A percentile compares a stretch with the other conserved stretches of the same genome.
phyloP scores from a whole-genome alignment of 164 flowering plant genomes.

The Litsea cubeba region DNA sequence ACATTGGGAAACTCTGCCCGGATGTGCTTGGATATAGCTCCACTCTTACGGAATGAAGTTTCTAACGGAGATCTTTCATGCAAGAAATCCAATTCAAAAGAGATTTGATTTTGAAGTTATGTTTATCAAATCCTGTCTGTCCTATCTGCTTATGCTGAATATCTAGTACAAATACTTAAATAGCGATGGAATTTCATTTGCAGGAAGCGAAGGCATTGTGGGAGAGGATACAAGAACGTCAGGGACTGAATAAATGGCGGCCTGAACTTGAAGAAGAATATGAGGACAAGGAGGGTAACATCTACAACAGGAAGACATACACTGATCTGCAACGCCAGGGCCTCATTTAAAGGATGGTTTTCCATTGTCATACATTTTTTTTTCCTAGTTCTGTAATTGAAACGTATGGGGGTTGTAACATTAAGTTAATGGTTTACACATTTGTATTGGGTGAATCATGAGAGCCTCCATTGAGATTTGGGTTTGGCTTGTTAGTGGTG shows the following conservation, averaged over 20 bases:
- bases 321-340: conserved; percentile 99
- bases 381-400: neutral
- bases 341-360: conserved; percentile 38
- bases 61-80: neutral
- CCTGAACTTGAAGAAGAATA: conserved; percentile 99
- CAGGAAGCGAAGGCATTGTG: conserved; percentile 96
- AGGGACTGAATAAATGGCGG: conserved; percentile 92
- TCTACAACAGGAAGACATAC: conserved; percentile 94
- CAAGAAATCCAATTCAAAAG: neutral
- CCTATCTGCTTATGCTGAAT: too few species aligned
- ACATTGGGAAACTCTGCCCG: too few species aligned
- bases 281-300: conserved; percentile 96
- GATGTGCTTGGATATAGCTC: too few species aligned
- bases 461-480: too few species aligned
- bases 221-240: conserved; percentile 83
- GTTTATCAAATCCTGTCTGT: too few species aligned
- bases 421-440: too few species aligned
- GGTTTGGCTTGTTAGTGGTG: too few species aligned
- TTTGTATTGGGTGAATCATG: too few species aligned
- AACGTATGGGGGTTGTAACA: too few species aligned
- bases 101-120: too few species aligned
- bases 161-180: too few species aligned
- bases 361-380: neutral
- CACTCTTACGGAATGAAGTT: neutral
- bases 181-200: neutral